phyloP scores from a whole-genome alignment of 23 red algal genomes.

The Gracilaria domingensis region DNA sequence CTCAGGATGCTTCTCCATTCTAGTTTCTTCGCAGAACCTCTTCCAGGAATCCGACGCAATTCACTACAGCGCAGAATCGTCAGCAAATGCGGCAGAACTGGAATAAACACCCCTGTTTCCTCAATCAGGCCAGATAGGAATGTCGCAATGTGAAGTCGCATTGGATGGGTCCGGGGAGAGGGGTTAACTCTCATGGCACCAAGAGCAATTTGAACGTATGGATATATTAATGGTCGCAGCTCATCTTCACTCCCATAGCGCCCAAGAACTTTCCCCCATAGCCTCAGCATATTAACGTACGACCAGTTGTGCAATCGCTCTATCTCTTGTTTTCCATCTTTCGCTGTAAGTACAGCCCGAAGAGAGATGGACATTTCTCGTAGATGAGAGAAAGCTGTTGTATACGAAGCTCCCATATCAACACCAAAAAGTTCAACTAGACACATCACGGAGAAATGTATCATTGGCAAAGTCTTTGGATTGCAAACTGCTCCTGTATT shows the following conservation, averaged over 20 bases:
- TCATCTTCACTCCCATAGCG: slow-evolving; percentile 58
- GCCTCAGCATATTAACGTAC: slow-evolving; percentile 71
- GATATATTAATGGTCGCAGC: slow-evolving; percentile 81
- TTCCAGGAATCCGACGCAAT: slow-evolving; percentile 59
- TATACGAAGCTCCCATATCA: slow-evolving; percentile 82
- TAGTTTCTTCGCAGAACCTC: slow-evolving; percentile 37
- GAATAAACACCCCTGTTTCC: slow-evolving; percentile 67
- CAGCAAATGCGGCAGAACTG: slow-evolving; percentile 67
- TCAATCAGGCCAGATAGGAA: slow-evolving; percentile 61
- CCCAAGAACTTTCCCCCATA: slow-evolving; percentile 75
- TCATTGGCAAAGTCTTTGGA: slow-evolving; percentile 51
- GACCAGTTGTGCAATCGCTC: slow-evolving; percentile 78
- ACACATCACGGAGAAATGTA: slow-evolving; percentile 67
- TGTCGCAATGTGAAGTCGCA: slow-evolving; percentile 77
- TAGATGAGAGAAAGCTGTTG: slow-evolving; percentile 69
- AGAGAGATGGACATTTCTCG: slow-evolving; percentile 77
- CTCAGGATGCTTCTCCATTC: slow-evolving; percentile 76
- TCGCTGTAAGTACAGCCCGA: slow-evolving; percentile 62
- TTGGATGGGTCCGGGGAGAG: slow-evolving; percentile 64
- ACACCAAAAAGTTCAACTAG: slow-evolving; percentile 78
- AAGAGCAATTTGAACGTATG: slow-evolving; percentile 77
- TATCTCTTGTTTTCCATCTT: slow-evolving; percentile 52
- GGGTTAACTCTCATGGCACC: slow-evolving; percentile 63
- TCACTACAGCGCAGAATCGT: slow-evolving; percentile 64
- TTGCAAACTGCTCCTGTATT: slow-evolving; percentile 43